Evolutionary conservation across 371 early-diverging fungal species (phyloP).

Genomic region (Phascolomyces articulosus): DNA sequence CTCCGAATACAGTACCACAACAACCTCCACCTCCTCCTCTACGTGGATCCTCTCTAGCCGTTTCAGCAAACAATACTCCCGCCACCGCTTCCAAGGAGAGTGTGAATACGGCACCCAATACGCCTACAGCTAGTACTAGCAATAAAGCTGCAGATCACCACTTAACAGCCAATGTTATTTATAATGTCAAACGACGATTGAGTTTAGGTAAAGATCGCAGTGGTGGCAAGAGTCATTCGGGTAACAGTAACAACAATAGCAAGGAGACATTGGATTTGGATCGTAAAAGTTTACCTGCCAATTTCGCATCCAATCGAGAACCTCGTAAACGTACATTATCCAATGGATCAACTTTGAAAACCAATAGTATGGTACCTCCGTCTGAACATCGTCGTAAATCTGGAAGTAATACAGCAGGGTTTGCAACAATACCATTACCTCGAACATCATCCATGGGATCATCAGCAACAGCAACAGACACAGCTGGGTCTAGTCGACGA

Average conservation of each 20-base stretch:
- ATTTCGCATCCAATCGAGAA: slow-evolving; percentile 8
- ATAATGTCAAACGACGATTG: slow-evolving; percentile 24
- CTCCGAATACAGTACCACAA: neutral
- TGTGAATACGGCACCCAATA: neutral
- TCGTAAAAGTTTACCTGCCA: slow-evolving; percentile 22
- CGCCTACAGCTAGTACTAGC: neutral
- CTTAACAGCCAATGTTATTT: slow-evolving; percentile 17
- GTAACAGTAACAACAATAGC: neutral
- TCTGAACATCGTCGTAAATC: neutral
- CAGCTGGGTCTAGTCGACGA: neutral
- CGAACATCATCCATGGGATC: too few species aligned
- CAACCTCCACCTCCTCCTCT: neutral
- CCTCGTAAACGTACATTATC: neutral
- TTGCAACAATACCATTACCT: neutral
- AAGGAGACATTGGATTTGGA: slow-evolving; percentile 2
- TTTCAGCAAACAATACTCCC: too few species aligned
- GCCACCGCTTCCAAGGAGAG: neutral
- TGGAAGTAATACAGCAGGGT: neutral
- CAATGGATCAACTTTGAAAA: neutral
- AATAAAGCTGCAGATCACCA: neutral
- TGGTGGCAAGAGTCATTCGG: slow-evolving; percentile 4
- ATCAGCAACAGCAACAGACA: too few species aligned
- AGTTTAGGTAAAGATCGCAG: slow-evolving; percentile 36
- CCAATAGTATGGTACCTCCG: neutral
- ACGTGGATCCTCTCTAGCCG: slow-evolving; percentile 1